Base-by-base conservation (phyloP, 129 eudicot species). In the Saussurea involucrata region DNA sequence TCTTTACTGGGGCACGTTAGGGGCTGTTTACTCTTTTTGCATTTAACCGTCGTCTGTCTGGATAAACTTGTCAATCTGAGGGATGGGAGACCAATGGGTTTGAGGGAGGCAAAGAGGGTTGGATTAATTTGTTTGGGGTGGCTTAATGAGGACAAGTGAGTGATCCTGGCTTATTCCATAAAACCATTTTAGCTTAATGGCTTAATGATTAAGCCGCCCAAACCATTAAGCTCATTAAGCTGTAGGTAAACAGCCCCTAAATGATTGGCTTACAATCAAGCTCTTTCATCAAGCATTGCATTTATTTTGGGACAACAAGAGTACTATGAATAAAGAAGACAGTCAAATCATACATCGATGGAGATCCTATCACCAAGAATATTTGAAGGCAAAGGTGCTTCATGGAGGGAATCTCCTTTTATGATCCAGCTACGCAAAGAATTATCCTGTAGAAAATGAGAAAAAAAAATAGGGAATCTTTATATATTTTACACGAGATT, bases 351-450 rank as follows among this genome's bases (percentile, higher is more conserved):
- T 89, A 95, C 97, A 77, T 91, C 92, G 42, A 82, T 27, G 58
- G 90, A 86, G 88, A 81, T 78, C 80, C 81, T 87, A 60, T 78
- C 89, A 57, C 92, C 92, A 80, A 88, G 95, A 73, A 73, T 83
- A 86, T 85, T 89, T 8, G 90, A 76, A 69, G 99, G 96, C 70
- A 90, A 25, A 40, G 99, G 78, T n/a, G 76, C 92, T 83, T 86
- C 83, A 75, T 66, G 65, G 8, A 95, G 78, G 44, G 82, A 65
- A 71, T 84, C 83, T 71, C 81, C 89, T 65, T 73, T 81, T 69
- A 90, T 25, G 37, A 83, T 82, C 97, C 97, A 95, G 85, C 96
- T 79, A 72, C 66, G 87, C 70, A 88, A 44, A n/a, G 97, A 83
- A 78, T 87, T 85, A 60, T 95, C 97, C 97, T 95, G 85, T 44